Percentiles rank a stretch among this genome's conserved stretches.
Conservation (phyloP, 2,329 filamentous ascomycete species). For the Meredithiella fracta region DNA sequence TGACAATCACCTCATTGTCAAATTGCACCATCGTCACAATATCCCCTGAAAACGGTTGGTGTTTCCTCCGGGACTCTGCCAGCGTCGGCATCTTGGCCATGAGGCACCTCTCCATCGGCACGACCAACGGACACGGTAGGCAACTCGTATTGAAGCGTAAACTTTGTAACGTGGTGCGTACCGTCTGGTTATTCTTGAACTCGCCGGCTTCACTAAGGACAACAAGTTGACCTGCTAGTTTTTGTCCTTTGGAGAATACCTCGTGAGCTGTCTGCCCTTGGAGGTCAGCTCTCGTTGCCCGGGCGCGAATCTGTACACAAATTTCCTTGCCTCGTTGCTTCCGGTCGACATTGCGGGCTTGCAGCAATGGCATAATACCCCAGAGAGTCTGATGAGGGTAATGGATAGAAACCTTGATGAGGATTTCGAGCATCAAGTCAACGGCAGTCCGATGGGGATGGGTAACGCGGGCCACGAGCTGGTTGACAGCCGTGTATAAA, state of each 20-base stretch:
- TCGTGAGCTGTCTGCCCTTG: constrained; percentile 25
- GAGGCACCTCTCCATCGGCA: constrained; percentile 73
- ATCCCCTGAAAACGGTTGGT: constrained; percentile 77
- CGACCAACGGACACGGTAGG: constrained; percentile 70
- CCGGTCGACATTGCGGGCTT: constrained; percentile 42
- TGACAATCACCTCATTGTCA: constrained; percentile 71
- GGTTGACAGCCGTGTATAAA: constrained; percentile 70
- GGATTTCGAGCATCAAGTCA: constrained; percentile 59
- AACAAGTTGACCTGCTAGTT: constrained; percentile 66
- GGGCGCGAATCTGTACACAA: neutral
- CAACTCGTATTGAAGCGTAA: constrained; percentile 72
- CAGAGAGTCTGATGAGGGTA: constrained; percentile 86
- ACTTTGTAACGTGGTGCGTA: constrained; percentile 54
- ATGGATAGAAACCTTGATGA: constrained; percentile 68
- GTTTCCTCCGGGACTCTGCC: constrained; percentile 48
- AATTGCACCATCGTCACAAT: constrained; percentile 70
- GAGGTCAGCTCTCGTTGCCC: constrained; percentile 23
- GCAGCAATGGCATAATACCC: constrained; percentile 76
- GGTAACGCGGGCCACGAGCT: constrained; percentile 89
- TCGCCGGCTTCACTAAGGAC: constrained; percentile 60
- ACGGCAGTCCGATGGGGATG: constrained; percentile 69
- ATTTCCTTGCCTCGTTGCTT: constrained; percentile 22
- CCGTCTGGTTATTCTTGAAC: constrained; percentile 52
- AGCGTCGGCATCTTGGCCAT: constrained; percentile 62
- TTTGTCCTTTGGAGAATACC: constrained; percentile 64